Evolutionary conservation across 176 grass and related monocot genomes (phyloP).

Genomic region (Dactylis glomerata): DNA sequence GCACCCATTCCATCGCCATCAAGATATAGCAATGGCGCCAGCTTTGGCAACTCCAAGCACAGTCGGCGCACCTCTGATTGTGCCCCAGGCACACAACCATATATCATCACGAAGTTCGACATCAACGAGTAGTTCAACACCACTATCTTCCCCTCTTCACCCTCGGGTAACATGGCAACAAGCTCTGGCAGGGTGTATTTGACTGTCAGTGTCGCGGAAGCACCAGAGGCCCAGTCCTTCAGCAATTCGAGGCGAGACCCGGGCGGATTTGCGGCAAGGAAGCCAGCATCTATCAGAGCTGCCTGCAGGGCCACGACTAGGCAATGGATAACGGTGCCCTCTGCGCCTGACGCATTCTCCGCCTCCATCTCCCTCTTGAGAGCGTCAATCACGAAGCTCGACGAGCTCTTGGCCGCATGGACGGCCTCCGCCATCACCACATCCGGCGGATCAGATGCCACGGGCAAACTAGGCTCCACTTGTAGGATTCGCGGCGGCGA

Average conservation of each 20-base stretch:
- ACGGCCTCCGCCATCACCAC: constrained; percentile 29
- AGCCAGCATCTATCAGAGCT: constrained; percentile 58
- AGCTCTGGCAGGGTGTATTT: constrained; percentile 55
- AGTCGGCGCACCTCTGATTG: constrained; percentile 41
- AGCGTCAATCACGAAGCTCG: constrained; percentile 32
- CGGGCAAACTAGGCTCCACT: background rate
- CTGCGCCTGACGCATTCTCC: constrained; percentile 1
- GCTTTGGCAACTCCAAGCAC: constrained; percentile 55
- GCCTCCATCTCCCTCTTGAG: constrained; percentile 49
- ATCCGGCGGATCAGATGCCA: constrained; percentile 9
- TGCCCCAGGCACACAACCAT: constrained; percentile 44
- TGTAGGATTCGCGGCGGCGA: background rate
- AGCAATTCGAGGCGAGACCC: constrained; percentile 30
- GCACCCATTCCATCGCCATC: constrained; percentile 36
- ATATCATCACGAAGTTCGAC: constrained; percentile 53
- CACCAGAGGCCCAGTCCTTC: constrained; percentile 32
- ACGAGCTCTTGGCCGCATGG: background rate
- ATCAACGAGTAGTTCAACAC: constrained; percentile 63
- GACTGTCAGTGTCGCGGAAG: constrained; percentile 32
- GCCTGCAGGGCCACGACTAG: constrained; percentile 58
- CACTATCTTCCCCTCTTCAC: constrained; percentile 39
- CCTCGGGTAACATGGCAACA: background rate
- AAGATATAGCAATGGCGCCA: constrained; percentile 55
- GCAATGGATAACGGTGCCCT: constrained; percentile 27
- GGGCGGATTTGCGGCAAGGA: constrained; percentile 14